Evolutionary conservation across 257 asterid genomes (phyloP), one percentile per base, ranked within the genome.

Genomic region (Nicotiana knightiana): DNA sequence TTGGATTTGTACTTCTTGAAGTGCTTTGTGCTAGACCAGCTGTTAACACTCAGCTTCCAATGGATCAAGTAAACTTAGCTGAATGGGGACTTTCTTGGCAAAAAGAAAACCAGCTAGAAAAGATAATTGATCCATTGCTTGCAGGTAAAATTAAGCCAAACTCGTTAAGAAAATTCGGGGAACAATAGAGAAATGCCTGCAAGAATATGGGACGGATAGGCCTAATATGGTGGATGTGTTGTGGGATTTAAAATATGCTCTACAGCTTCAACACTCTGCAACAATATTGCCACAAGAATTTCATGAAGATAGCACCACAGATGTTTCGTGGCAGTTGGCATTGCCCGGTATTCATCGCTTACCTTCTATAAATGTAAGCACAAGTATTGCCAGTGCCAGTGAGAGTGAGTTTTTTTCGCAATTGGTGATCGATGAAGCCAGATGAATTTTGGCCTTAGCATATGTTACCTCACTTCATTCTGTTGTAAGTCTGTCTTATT

Each of bases 1-100:
- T 93, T 3, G 97, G 94, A 4, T 94, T 91, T 0, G 96, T 93
- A 0, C 93, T 93, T 51, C 90, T 93, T 53, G 97, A 93, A 77
- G 91, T 86, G 2, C 84, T 93, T 0, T 91, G 93, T 64, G 94
- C 94, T 17, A 82, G 96, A 83, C 87, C 91, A 12, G 92, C 85
- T 6, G 66, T 90, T 5, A 83, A 89, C 68, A 70, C 9, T 2
- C 55, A 1, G 58, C 89, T 87, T 18, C 88, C 91, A 2, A 62
- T 84, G 67, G 90, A 89, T 26, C 84, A 90, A 77, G 84, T 85
- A 7, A 90, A 85, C 89, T 85, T 93, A 78, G 92, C 91, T 5
- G 96, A 90, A 0, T 91, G 96, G 97, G 94, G 89, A 53, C 13
- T 87, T 46, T 33, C 84, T 53, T 82, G 89, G 86, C 88, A 85